A percentile compares a stretch with the other conserved stretches of the same genome.
Evolutionary conservation across 345 rosid species (phyloP).

Genomic region (Camelina laxa): DNA sequence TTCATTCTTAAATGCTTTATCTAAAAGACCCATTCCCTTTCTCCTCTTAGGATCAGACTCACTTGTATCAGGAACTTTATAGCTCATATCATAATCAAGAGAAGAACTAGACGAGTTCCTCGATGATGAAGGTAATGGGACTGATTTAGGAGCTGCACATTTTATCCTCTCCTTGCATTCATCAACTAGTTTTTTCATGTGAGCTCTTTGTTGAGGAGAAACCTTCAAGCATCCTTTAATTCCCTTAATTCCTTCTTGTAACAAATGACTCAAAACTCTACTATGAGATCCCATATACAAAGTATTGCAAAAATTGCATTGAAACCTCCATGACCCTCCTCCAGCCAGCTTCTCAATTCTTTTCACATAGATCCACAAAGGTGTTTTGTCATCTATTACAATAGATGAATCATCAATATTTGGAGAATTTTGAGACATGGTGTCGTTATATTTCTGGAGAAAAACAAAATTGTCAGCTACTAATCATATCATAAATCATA

Average conservation of each 20-base stretch:
- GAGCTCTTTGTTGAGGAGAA: not conserved
- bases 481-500: no score
- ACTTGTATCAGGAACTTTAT: not conserved
- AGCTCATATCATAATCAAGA: conserved; percentile 20
- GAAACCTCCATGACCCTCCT: conserved; percentile 11
- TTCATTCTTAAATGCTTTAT: not conserved
- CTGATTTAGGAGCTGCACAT: not conserved
- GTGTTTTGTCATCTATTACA: not conserved
- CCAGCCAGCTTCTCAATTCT: not conserved
- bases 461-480: not conserved
- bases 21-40: not conserved
- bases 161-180: not conserved
- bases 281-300: not conserved
- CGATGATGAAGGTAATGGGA: not conserved
- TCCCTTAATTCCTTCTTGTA: not conserved
- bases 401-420: not conserved
- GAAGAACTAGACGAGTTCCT: not conserved
- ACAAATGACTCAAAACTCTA: not conserved
- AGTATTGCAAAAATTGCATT: not conserved
- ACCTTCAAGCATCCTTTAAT: not conserved
- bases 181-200: not conserved
- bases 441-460: not conserved
- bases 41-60: not conserved
- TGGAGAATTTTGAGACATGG: not conserved
- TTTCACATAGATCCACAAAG: not conserved